Evolutionary conservation across 1,284 basidiomycete genomes (phyloP), one percentile per base, ranked within the genome.

Genomic region (Trametes sp.): DNA sequence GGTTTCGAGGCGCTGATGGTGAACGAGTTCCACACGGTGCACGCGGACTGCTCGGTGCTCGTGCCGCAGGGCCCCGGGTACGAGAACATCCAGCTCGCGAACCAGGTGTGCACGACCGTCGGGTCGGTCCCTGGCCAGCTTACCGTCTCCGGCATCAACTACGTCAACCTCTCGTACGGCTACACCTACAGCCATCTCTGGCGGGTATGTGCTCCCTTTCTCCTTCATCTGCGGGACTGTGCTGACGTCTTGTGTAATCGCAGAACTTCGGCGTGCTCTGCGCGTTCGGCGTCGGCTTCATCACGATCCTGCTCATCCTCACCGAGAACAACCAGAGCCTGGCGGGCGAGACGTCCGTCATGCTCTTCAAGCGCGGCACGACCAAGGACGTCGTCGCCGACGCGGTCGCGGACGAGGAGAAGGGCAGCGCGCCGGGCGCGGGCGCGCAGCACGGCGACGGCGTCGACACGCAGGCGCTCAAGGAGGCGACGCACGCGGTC

Each of bases 111-210:
- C 69, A 79, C 85, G 11, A 82, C 82, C 0, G 80, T 88, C 21
- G 87, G 87, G 14, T 79, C 85, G 0, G 62, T 80, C 19, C 64
- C 84, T 0, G 87, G 86, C 1, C 76, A 81, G 62, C 62, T 67
- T 10, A 75, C 69, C 14, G 87, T 89, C 23, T 71, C 79, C 45
- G 87, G 87, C 0, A 78, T 81, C 28, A 70, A 71, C 14, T 93
- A 88, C 74, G 75, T 94, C 38, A 67, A 65, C 19, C 73, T 86
- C 0, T 84, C 87, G 0, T 96, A 83, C 73, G 80, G 77, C 0
- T 96, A 93, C 75, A 72, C 77, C 21, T 83, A 84, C 62, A 74
- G 73, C 26, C 78, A 94, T 71, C 73, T 89, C 9, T 95, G 93
- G 93, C 81, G 82, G 74, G 87, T 89, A 66, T 62, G 85, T 81